Conservation (phyloP, 2,329 filamentous ascomycete species). For the Microascus cirrosus region DNA sequence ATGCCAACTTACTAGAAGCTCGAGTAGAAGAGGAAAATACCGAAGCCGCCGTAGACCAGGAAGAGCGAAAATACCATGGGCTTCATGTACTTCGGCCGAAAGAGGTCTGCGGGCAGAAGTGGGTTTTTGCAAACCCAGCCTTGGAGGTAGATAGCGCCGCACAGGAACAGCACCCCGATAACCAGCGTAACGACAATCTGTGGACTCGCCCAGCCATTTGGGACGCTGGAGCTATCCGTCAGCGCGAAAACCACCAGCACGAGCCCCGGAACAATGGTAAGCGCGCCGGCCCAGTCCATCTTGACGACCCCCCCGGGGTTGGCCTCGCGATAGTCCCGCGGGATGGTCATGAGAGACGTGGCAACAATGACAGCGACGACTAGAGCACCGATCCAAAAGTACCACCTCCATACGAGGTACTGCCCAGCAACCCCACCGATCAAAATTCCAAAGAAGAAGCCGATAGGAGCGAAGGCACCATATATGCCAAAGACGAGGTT, state of each 20-base stretch:
- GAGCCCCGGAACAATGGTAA: slow-evolving; percentile 43
- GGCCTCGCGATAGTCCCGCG: slow-evolving; percentile 16
- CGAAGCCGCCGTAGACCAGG: slow-evolving; percentile 40
- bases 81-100: slow-evolving; percentile 50
- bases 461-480: slow-evolving; percentile 43
- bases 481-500: slow-evolving; percentile 54
- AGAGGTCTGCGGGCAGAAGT: slow-evolving; percentile 51
- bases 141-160: slow-evolving; percentile 49
- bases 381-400: slow-evolving; percentile 53
- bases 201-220: slow-evolving; percentile 50
- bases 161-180: slow-evolving; percentile 41
- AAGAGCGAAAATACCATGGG: slow-evolving; percentile 43
- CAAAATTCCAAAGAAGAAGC: slow-evolving; percentile 56
- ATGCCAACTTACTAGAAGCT: slow-evolving; percentile 44
- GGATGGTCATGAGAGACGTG: slow-evolving; percentile 28
- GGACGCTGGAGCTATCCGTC: slow-evolving; percentile 53
- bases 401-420: slow-evolving; percentile 54
- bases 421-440: slow-evolving; percentile 52
- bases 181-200: slow-evolving; percentile 53
- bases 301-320: slow-evolving; percentile 7
- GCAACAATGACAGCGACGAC: slow-evolving; percentile 32
- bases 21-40: slow-evolving; percentile 51
- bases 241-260: slow-evolving; percentile 57
- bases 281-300: slow-evolving; percentile 53
- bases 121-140: slow-evolving; percentile 48